A percentile compares a stretch with the other conserved stretches of the same genome.
Conservation (phyloP, 139 green algal species). For the Coelastrella sp. region DNA sequence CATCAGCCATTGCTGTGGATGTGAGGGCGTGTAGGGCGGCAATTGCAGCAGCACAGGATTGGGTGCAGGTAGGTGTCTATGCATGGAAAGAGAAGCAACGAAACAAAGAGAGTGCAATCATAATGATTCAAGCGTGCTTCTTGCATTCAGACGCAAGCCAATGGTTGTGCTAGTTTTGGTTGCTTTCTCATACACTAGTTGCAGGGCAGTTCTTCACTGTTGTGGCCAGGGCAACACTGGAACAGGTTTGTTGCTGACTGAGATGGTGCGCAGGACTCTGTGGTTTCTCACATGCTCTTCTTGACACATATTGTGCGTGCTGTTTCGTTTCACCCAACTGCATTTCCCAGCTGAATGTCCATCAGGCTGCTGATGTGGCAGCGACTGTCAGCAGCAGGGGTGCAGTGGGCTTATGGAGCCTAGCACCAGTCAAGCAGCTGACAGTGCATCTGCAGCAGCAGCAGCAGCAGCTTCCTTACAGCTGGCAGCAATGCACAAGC, state of each 20-base stretch:
- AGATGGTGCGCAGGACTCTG: too few species aligned
- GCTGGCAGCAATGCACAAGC: constrained; percentile 7
- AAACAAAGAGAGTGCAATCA: too few species aligned
- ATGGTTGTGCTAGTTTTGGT: too few species aligned
- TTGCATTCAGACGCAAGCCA: too few species aligned
- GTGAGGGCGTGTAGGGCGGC: background rate
- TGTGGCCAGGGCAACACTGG: too few species aligned
- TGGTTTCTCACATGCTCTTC: background rate
- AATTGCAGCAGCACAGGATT: background rate
- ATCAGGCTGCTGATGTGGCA: constrained; percentile 21
- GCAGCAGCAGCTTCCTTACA: constrained; percentile 6
- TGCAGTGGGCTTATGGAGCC: constrained; percentile 47
- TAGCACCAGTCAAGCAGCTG: constrained; percentile 48
- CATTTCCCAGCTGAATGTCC: constrained; percentile 15
- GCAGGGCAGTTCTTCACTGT: too few species aligned
- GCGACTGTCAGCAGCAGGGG: constrained; percentile 40
- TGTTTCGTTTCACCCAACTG: background rate
- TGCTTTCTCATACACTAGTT: too few species aligned
- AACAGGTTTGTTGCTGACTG: too few species aligned
- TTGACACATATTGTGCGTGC: background rate
- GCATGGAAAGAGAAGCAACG: too few species aligned
- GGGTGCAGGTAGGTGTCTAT: constrained; percentile 39
- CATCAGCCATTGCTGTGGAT: constrained; percentile 21
- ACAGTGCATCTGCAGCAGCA: constrained; percentile 42
- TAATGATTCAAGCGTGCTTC: too few species aligned